A percentile compares a stretch with the other conserved stretches of the same genome.
These are phyloP conservation scores for Trametes pubescens DNA, from an alignment of 1,284 basidiomycete species.

Conservation along the genomic window DNA sequence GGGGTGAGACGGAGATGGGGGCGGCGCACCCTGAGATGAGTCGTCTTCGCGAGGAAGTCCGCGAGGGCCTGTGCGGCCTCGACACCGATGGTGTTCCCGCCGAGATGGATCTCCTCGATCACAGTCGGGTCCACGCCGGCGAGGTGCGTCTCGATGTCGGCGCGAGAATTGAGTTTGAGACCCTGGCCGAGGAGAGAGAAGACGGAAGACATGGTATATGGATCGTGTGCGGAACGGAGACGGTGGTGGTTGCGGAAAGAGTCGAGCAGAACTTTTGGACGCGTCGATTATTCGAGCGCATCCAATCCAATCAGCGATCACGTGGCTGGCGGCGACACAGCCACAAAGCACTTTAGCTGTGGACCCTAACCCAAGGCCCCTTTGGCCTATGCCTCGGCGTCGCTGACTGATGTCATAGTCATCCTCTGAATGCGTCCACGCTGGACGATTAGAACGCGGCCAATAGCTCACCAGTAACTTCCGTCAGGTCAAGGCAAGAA, in stretches of 20 bases:
- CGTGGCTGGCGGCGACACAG: constrained; percentile 25
- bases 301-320: constrained; percentile 30
- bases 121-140: constrained; percentile 69
- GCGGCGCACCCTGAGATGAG: constrained; percentile 66
- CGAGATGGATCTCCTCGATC: constrained; percentile 91
- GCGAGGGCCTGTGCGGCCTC: constrained; percentile 91
- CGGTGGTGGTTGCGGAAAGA: constrained; percentile 24
- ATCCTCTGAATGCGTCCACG: neutral
- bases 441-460: too few species aligned
- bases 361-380: constrained; percentile 20
- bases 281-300: constrained; percentile 16
- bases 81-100: constrained; percentile 96
- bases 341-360: constrained; percentile 16
- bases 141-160: constrained; percentile 85
- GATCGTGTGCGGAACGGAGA: neutral
- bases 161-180: constrained; percentile 84
- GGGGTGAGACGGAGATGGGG: neutral
- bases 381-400: neutral
- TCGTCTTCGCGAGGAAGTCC: constrained; percentile 78
- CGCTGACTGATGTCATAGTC: constrained; percentile 14
- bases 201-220: constrained; percentile 41
- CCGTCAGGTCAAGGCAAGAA: neutral
- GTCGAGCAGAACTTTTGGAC: constrained; percentile 10
- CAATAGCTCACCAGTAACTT: neutral
- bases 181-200: constrained; percentile 78